Evolutionary conservation across 331 rosid genomes (phyloP).

Genomic region (Acacia pycnantha): DNA sequence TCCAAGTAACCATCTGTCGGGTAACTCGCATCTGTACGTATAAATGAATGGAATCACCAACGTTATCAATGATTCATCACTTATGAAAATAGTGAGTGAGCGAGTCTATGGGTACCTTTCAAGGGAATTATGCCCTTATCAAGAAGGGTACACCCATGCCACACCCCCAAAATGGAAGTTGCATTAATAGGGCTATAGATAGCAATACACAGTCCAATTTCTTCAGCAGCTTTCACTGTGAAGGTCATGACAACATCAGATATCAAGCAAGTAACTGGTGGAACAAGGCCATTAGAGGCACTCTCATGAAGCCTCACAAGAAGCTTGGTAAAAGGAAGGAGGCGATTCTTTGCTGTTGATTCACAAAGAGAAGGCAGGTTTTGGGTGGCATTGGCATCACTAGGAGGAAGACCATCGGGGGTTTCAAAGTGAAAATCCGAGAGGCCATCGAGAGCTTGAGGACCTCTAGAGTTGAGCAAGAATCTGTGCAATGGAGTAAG

Average conservation of each 20-base stretch:
- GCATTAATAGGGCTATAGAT: not conserved
- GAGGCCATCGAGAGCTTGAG: not conserved
- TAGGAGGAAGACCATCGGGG: constrained; percentile 4
- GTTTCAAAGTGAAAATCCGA: constrained; percentile 21
- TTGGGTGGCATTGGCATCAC: not conserved
- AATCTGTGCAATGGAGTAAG: constrained; percentile 8
- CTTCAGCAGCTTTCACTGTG: not conserved
- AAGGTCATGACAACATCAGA: not conserved
- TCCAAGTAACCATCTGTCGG: not conserved
- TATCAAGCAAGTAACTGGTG: not conserved
- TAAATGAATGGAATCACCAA: no score
- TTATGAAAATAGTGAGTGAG: no score
- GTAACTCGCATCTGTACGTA: constrained; percentile 23
- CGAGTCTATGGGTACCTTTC: not conserved
- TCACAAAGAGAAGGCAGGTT: not conserved
- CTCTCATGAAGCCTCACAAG: not conserved
- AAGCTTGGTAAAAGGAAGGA: not conserved
- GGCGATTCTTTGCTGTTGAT: not conserved
- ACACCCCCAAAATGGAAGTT: not conserved
- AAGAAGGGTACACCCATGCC: not conserved
- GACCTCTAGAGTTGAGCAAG: constrained; percentile 5
- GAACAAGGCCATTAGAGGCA: not conserved
- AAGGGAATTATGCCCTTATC: not conserved
- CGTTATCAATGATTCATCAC: no score
- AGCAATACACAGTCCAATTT: not conserved